Conservation (phyloP, 306 rosid species). For the Quercus robur region DNA sequence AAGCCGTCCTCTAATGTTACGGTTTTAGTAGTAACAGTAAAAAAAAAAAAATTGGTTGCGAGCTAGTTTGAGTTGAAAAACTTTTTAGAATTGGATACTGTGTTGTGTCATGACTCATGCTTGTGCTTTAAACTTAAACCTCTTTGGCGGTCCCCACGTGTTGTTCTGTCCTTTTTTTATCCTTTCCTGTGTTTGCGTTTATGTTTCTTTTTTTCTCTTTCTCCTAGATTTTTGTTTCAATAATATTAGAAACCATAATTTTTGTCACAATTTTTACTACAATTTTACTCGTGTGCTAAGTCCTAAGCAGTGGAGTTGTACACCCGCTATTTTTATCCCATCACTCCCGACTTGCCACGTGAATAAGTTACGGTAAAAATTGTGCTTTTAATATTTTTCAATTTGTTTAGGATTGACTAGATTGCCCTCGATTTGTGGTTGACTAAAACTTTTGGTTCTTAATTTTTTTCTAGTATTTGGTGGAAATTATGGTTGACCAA, state of each 20-base stretch:
- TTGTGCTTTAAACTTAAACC: slow-evolving; percentile 44
- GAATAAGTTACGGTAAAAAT: accelerated
- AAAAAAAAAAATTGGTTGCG: too few species aligned
- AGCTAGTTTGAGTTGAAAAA: not conserved
- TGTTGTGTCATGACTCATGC: slow-evolving; percentile 18
- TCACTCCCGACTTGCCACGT: accelerated
- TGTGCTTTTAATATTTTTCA: too few species aligned
- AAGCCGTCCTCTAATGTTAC: not conserved
- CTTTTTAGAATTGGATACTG: not conserved
- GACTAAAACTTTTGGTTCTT: too few species aligned
- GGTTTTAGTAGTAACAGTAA: not conserved
- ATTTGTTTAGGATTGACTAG: too few species aligned
- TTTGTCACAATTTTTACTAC: too few species aligned
- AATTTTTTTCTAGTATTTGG: too few species aligned
- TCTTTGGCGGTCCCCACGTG: slow-evolving; percentile 45
- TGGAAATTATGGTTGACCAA: too few species aligned
- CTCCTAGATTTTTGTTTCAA: not conserved
- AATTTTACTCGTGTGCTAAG: accelerated
- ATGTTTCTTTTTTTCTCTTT: not conserved
- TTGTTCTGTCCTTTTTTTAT: not conserved
- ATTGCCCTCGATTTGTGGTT: too few species aligned
- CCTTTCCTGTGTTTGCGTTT: not conserved
- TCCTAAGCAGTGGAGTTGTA: accelerated
- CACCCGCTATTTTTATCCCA: accelerated
- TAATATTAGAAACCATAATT: accelerated